These are phyloP conservation scores for Daedalea quercina DNA, from an alignment of 768 basidiomycete species.

Conservation along the genomic window DNA sequence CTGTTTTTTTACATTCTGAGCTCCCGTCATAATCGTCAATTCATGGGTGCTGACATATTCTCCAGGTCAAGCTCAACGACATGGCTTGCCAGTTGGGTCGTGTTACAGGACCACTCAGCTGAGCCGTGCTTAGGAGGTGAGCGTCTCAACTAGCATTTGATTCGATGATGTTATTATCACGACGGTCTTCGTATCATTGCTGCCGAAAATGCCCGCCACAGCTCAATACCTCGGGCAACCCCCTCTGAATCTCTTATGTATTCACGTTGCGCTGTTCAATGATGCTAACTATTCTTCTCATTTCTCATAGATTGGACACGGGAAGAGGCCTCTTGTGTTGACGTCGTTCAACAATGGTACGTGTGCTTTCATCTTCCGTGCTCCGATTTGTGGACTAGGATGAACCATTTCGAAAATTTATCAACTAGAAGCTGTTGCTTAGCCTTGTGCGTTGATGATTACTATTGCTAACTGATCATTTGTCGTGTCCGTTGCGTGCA, in stretches of 20 bases:
- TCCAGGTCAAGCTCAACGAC: not conserved
- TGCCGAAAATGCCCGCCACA: slow-evolving; percentile 94
- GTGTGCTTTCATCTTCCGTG: too few species aligned
- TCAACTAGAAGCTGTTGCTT: slow-evolving; percentile 92
- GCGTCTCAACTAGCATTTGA: not conserved
- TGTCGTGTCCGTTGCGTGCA: not conserved
- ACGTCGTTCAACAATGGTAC: too few species aligned
- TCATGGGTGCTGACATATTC: not conserved
- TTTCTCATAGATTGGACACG: too few species aligned
- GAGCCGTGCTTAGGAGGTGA: not conserved
- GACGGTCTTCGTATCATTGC: slow-evolving; percentile 84
- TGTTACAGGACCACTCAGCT: not conserved
- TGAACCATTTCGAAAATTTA: slow-evolving; percentile 34
- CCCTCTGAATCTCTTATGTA: slow-evolving; percentile 45
- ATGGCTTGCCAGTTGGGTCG: not conserved
- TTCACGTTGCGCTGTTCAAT: too few species aligned
- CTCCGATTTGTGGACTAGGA: not conserved
- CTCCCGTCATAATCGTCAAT: slow-evolving; percentile 2
- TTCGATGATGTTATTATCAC: slow-evolving; percentile 74
- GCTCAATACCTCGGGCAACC: slow-evolving; percentile 83
- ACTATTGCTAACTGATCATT: not conserved
- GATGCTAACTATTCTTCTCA: too few species aligned
- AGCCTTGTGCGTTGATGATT: slow-evolving; percentile 34
- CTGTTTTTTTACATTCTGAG: slow-evolving; percentile 72
- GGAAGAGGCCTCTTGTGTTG: too few species aligned